Evolutionary conservation across 176 grass and related monocot species (phyloP), one percentile per base, ranked within the genome.

Genomic region (Oryza punctata): DNA sequence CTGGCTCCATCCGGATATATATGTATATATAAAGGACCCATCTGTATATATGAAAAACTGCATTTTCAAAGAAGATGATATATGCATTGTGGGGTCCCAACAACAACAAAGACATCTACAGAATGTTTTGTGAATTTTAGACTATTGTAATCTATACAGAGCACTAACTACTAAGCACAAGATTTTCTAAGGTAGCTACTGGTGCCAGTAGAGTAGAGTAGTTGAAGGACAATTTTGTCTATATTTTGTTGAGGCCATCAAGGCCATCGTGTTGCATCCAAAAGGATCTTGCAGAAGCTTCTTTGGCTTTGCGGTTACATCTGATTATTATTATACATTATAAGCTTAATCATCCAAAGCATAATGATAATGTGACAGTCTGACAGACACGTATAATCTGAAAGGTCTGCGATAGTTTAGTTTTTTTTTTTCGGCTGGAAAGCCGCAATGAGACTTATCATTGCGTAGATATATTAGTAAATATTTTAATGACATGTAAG

Each of bases 271-370:
- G 68, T 46, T 23, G 70, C 70, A 77, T 69, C 19, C 15, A 28
- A 71, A 66, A 59, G 6, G 19, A 26, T 84, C 32, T 15, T n/a
- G 52, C 67, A 24, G 80, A 83, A 83, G 59, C 67, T 78, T 88
- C 74, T 38, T 33, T 66, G 13, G 57, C 54, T 81, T 63, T 71
- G 28, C n/a, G 18, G 41, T 27, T 72, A 13, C 21, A 66, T 0
- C 7, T 50, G 3, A 21, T 50, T 2, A 27, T 27, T 10, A 27
- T 8, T 41, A 24, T 49, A 24, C 57, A 61, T 61, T 61, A 61
- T 33, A 60, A 86, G 60, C n/a, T 10, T 50, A 73, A 66, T 86
- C n/a, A 73, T 78, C 12, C 30, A 6, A 23, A 69, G 63, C 32
- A 77, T 59, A 68, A 77, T 29, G 38, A 57, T 57, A 21, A 61